Evolutionary conservation across 345 rosid species (phyloP), one percentile per base, ranked within the genome.

Genomic region (Boechera divaricarpa): DNA sequence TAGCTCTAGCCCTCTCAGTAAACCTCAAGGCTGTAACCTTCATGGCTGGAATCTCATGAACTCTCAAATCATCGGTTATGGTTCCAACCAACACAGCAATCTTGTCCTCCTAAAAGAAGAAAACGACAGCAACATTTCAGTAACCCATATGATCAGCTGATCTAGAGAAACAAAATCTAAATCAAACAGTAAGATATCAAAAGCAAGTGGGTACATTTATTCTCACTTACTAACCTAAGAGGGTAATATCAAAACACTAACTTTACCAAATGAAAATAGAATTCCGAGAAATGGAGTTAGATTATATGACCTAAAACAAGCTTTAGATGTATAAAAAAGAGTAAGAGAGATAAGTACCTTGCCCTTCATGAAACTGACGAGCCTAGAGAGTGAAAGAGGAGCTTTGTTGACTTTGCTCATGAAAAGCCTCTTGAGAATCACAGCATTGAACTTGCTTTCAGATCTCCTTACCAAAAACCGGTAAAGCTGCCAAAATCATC

Each of bases 331-430:
- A 21, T 21, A 21, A 21, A 21, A 21, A 21, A 21, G 24, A 21
- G 24, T 21, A 21, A 21, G 24, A 21, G 24, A 21, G 1, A 21
- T 21, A 21, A 21, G 24, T 21, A 21, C 99, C 97, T 95, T 95
- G 71, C 91, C 93, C 1, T 82, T 74, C 82, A 81, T 86, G 86
- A 74, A 91, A 0, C 63, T 71, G 11, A 85, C 68, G 31, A 95
- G 94, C 67, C 86, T 86, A 0, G 97, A 92, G 18, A 95, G 96
- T 3, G 98, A 95, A 2, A 95, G 87, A 0, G 97, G 94, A 0
- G 98, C 75, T 80, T 92, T 90, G 89, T 95, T 91, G 60, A 81
- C 87, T 82, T 92, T 95, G 86, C 98, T 91, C 99, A 95, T 95
- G 53, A 95, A 92, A 78, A 95, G 77, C 75, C 99, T 88, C 89